A percentile compares a stretch with the other conserved stretches of the same genome.
phyloP scores from a whole-genome alignment of 306 rosid species.

The Trichosanthes cucumerina region DNA sequence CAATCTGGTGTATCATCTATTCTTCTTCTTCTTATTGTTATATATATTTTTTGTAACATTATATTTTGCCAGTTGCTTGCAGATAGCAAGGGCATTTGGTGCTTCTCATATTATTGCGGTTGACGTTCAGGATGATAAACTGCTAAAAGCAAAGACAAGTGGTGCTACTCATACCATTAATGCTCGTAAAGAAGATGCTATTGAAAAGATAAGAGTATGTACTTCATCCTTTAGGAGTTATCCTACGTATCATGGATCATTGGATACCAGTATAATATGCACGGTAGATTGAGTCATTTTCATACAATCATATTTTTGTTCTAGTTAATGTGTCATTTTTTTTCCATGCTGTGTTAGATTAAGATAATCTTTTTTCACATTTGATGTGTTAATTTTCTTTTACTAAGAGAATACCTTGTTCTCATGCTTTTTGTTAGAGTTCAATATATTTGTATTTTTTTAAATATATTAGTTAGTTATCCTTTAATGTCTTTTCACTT shows the following conservation, averaged over 20 bases:
- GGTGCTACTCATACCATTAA: conserved; percentile 90
- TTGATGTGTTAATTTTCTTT: neutral
- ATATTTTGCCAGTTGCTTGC: conserved; percentile 75
- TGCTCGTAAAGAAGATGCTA: conserved; percentile 64
- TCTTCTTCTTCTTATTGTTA: too few species aligned
- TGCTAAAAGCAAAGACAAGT: conserved; percentile 65
- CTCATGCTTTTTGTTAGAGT: too few species aligned
- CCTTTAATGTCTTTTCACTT: too few species aligned
- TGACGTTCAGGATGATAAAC: conserved; percentile 78
- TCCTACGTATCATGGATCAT: neutral
- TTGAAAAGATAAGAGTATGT: conserved; percentile 62
- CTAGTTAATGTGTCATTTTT: neutral
- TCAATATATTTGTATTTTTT: too few species aligned
- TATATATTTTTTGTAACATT: conserved; percentile 2
- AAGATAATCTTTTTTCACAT: neutral
- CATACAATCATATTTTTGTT: neutral
- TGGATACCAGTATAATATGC: neutral
- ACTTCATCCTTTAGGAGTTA: conserved; percentile 3
- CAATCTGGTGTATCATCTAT: neutral
- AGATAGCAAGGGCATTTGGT: conserved; percentile 97
- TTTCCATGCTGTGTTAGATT: neutral
- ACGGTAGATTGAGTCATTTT: too few species aligned
- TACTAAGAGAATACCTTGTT: neutral
- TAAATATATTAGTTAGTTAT: too few species aligned
- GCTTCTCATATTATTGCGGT: conserved; percentile 92